A percentile compares a stretch with the other conserved stretches of the same genome.
These are phyloP conservation scores for Gleditsia sinensis DNA, from an alignment of 306 rosid genomes.

Conservation along the genomic window DNA sequence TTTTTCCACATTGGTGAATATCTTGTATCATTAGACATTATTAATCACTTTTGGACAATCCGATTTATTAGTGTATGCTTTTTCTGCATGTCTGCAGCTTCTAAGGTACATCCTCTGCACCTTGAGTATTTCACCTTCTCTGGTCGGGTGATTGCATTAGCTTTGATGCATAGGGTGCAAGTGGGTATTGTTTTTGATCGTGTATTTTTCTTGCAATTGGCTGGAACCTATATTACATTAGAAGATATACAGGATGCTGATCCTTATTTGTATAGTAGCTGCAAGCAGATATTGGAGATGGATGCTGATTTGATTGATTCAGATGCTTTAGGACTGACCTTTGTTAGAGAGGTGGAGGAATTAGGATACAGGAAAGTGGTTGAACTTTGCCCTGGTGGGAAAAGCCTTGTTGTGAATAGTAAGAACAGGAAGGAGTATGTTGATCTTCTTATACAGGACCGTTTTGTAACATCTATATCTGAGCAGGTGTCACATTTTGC, in stretches of 20 bases:
- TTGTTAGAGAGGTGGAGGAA: conserved; percentile 90
- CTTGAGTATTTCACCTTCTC: conserved; percentile 81
- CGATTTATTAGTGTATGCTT: conserved; percentile 27
- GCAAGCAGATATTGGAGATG: conserved; percentile 86
- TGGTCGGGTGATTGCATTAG: conserved; percentile 89
- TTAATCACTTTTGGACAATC: conserved; percentile 17
- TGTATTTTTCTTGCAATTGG: conserved; percentile 84
- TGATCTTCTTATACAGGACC: conserved; percentile 69
- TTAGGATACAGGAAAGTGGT: conserved; percentile 67
- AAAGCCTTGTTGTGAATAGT: conserved; percentile 65
- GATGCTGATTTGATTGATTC: conserved; percentile 77
- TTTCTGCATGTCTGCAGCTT: conserved; percentile 63
- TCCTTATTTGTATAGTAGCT: conserved; percentile 73
- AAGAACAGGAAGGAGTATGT: conserved; percentile 73
- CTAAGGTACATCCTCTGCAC: conserved; percentile 87
- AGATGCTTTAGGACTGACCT: conserved; percentile 87
- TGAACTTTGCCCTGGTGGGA: conserved; percentile 78
- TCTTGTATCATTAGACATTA: conserved; percentile 26
- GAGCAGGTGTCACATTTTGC: conserved; percentile 80
- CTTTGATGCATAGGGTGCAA: conserved; percentile 94
- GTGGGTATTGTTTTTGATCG: conserved; percentile 91
- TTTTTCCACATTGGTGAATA: conserved; percentile 18
- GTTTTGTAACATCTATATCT: conserved; percentile 71
- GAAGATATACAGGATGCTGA: conserved; percentile 88
- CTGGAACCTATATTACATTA: conserved; percentile 60